Base-by-base conservation (phyloP, 2,329 filamentous ascomycete genomes). In the Huntiella abstrusa region DNA sequence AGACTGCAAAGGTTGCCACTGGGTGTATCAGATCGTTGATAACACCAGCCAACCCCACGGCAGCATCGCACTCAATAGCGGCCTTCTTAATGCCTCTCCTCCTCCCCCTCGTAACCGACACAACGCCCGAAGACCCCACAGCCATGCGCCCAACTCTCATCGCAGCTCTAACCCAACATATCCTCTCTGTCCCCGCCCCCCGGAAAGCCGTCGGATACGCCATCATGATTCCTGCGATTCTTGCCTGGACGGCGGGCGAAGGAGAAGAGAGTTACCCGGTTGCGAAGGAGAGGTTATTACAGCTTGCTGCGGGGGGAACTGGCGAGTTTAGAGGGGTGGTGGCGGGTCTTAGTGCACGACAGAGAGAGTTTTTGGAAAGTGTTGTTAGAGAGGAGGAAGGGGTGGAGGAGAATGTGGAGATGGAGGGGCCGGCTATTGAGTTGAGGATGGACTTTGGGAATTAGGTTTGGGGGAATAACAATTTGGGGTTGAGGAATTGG, bases 391-490 rank as follows among this genome's bases (percentile, higher is more conserved):
- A 78, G 44, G 64, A 73, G 54, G 64, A 70, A 54, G 60, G 58
- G 46, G 55, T 51, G 2, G 56, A 62, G 38, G 34, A 43, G 28
- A 43, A 22, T 13, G 41, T 34, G 13, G 62, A 61, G 43, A 67
- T 64, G 49, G 48, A 42, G 16, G 75, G 75, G 60, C 91, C 91
- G 10, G 91, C 69, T 52, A 98, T 98, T 68, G 85, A 85, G 46
- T 62, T 98, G 57, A 91, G 92, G 70, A 92, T 96, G 83, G 71
- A 94, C 60, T 96, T 98, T 70, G 75, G 75, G 4, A 63, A 65
- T 38, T 45, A 41, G 33, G 11, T 19, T 19, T 19, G 17, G 28
- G 13, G 22, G 8, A 28, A 3, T 28, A 10, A 28, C 22, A 28
- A 28, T 10, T 7, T 7, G 22, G 1, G 8, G 22, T 10, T 28